Evolutionary conservation across 768 basidiomycete genomes (phyloP).

Genomic region (Sistotremastrum niveocremeum): DNA sequence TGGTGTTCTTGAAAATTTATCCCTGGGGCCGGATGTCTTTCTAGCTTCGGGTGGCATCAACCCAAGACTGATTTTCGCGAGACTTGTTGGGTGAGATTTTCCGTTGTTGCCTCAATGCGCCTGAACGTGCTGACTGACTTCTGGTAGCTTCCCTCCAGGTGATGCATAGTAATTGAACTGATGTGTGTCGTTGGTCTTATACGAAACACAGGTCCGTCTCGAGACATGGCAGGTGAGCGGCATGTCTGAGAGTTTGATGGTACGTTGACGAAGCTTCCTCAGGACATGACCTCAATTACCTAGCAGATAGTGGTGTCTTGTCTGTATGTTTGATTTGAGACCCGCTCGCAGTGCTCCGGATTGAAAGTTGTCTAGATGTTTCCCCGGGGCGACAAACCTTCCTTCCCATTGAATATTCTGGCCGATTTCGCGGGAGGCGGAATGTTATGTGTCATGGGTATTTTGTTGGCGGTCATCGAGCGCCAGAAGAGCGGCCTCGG

Average conservation of each 20-base stretch:
- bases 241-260: not conserved
- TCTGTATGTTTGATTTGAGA: conserved; percentile 29
- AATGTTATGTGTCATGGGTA: conserved; percentile 53
- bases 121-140: not conserved
- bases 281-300: conserved; percentile 81
- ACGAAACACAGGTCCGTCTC: conserved; percentile 39
- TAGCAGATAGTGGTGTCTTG: conserved; percentile 64
- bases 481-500: conserved; percentile 51
- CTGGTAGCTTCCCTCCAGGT: conserved; percentile 43
- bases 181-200: not conserved
- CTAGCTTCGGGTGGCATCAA: conserved; percentile 47
- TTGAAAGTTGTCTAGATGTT: conserved; percentile 34
- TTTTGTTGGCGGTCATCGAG: conserved; percentile 63
- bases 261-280: not conserved
- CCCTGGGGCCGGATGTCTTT: conserved; percentile 65
- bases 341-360: not conserved
- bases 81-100: conserved; percentile 50
- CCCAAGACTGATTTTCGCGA: conserved; percentile 53
- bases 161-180: conserved; percentile 21
- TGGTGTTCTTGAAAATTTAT: conserved; percentile 67
- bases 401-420: conserved; percentile 61
- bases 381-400: conserved; percentile 54
- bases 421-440: conserved; percentile 81
- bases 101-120: conserved; percentile 1
- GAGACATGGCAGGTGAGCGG: conserved; percentile 59